Percentiles rank a stretch among this genome's conserved stretches.
These are phyloP conservation scores for Hibiscus mutabilis DNA, from an alignment of 345 rosid genomes.

Conservation along the genomic window DNA sequence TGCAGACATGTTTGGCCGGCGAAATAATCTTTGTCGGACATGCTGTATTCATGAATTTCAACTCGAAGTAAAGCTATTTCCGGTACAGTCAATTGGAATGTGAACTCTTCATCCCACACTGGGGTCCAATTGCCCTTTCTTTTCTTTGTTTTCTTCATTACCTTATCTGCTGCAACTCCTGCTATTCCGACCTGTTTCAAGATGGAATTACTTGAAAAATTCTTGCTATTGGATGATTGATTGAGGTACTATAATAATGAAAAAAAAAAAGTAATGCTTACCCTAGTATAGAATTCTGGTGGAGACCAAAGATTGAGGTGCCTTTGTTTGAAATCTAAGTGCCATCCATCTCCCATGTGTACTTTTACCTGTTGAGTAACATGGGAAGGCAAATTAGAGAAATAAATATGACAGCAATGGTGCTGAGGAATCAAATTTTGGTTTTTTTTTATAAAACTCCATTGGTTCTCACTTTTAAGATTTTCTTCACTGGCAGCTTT, in stretches of 20 bases:
- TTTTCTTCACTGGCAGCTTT: slow-evolving; percentile 33
- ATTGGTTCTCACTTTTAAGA: slow-evolving; percentile 36
- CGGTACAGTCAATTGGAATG: slow-evolving; percentile 53
- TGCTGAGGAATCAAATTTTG: neutral
- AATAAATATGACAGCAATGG: neutral
- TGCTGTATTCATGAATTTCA: slow-evolving; percentile 62
- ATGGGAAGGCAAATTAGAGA: slow-evolving; percentile 2
- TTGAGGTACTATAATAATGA: neutral
- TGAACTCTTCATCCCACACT: slow-evolving; percentile 64
- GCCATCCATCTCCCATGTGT: slow-evolving; percentile 71
- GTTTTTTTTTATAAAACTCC: neutral
- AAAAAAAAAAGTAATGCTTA: slow-evolving; percentile 2
- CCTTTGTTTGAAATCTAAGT: slow-evolving; percentile 39
- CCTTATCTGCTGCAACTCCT: slow-evolving; percentile 51
- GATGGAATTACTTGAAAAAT: neutral
- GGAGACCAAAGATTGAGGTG: slow-evolving; percentile 51
- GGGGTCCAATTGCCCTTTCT: slow-evolving; percentile 56
- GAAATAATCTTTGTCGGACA: slow-evolving; percentile 65
- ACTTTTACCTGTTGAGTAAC: slow-evolving; percentile 40
- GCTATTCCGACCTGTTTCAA: slow-evolving; percentile 52
- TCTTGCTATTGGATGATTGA: neutral
- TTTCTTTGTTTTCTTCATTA: slow-evolving; percentile 58
- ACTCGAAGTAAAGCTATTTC: slow-evolving; percentile 58
- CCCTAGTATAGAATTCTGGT: slow-evolving; percentile 65
- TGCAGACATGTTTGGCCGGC: slow-evolving; percentile 72